Conservation (phyloP, 192 early-diverging fungal species). For the Linderina pennispora region DNA sequence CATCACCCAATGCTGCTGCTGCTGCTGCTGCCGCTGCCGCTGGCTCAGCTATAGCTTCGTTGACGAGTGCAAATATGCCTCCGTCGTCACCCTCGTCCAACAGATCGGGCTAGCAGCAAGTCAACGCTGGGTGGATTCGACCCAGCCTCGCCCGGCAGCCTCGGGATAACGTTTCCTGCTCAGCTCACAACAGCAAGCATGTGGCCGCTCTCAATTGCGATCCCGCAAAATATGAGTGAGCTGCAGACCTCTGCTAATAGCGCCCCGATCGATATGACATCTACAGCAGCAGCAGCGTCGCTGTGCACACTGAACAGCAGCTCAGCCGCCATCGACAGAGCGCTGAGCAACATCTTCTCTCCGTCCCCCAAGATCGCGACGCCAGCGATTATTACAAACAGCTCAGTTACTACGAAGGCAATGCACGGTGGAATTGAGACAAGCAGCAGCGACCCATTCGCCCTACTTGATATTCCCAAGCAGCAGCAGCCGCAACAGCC, state of each 20-base stretch:
- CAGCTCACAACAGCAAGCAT: no score
- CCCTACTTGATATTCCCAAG: constrained; percentile 1
- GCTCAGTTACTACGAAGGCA: constrained; percentile 32
- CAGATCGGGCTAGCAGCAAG: no score
- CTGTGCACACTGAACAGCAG: not conserved
- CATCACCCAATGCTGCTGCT: not conserved
- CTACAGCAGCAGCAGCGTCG: not conserved
- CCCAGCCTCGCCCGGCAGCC: no score
- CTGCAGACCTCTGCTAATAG: no score
- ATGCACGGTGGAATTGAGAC: constrained; percentile 27
- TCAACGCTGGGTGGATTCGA: no score
- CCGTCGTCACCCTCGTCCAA: no score
- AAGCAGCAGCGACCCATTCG: not conserved
- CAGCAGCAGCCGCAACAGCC: not conserved
- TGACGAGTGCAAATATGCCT: not conserved
- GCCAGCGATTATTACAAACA: constrained; percentile 20
- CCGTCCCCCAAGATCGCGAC: constrained; percentile 8
- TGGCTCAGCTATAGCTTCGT: not conserved
- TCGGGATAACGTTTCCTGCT: no score
- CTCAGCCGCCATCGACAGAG: not conserved
- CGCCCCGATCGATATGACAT: no score
- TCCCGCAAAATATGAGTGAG: no score
- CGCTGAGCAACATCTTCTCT: constrained; percentile 4
- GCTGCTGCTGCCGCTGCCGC: not conserved
- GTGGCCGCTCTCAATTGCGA: no score